These are phyloP conservation scores for Phoenix dactylifera DNA, from an alignment of 176 grass and related monocot species.

Conservation along the genomic window DNA sequence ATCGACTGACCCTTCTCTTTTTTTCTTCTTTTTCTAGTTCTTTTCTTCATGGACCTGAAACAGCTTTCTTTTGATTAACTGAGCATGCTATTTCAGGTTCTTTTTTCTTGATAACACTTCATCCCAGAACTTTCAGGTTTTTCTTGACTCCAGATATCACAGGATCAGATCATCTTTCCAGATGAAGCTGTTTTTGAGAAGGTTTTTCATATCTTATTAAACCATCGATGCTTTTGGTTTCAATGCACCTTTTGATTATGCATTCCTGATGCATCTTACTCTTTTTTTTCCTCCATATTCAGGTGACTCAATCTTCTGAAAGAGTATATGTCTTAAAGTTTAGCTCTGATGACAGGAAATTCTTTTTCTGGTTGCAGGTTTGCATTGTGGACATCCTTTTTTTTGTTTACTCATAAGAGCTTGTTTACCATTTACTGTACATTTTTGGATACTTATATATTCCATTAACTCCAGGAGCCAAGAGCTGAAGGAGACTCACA, in stretches of 20 bases:
- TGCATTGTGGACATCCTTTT: background rate
- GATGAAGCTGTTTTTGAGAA: slow-evolving; percentile 96
- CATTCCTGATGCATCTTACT: slow-evolving; percentile 2
- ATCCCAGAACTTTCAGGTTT: no score
- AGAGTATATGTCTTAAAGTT: slow-evolving; percentile 99
- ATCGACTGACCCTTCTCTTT: no score
- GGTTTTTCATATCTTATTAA: slow-evolving; percentile 30
- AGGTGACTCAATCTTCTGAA: slow-evolving; percentile 76
- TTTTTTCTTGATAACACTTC: no score
- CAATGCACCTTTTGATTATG: slow-evolving; percentile 11
- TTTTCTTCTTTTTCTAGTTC: no score
- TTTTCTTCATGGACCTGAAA: no score
- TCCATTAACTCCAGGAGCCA: slow-evolving; percentile 41
- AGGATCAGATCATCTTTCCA: slow-evolving; percentile 96
- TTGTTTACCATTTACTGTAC: background rate
- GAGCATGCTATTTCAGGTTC: no score
- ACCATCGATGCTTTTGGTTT: background rate
- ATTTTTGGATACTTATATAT: background rate
- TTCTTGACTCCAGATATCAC: slow-evolving; percentile 43
- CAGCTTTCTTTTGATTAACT: no score
- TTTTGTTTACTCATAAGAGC: no score
- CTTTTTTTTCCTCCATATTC: slow-evolving; percentile 22
- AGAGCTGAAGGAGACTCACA: slow-evolving; percentile 54
- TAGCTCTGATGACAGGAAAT: slow-evolving; percentile 64
- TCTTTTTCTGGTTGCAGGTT: slow-evolving; percentile 99